A percentile compares a stretch with the other conserved stretches of the same genome.
These are phyloP conservation scores for Xylariaceae sp. DNA, from an alignment of 2,329 filamentous ascomycete species.

Conservation along the genomic window DNA sequence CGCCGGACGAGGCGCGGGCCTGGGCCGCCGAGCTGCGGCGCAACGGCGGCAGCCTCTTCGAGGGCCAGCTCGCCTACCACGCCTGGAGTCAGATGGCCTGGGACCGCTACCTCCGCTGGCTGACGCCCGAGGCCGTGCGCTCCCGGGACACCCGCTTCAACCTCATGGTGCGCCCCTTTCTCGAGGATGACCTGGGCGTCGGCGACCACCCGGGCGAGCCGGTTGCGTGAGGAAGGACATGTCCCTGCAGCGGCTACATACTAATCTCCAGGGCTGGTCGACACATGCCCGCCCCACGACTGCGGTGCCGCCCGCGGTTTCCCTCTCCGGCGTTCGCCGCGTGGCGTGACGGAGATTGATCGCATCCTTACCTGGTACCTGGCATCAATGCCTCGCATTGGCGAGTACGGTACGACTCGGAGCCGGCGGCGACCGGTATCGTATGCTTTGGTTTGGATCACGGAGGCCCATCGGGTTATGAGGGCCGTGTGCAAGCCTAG, in stretches of 20 bases:
- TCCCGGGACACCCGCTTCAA: slow-evolving; percentile 30
- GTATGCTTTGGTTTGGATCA: too few relatives aligned
- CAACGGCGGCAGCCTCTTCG: slow-evolving; percentile 27
- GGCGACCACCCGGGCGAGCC: too few relatives aligned
- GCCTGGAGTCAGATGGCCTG: slow-evolving; percentile 32
- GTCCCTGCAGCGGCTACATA: neutral
- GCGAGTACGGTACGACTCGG: too few relatives aligned
- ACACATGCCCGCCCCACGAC: too few relatives aligned
- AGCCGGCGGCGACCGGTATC: too few relatives aligned
- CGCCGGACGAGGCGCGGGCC: slow-evolving; percentile 19
- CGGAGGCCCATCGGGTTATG: too few relatives aligned
- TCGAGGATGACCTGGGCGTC: slow-evolving; percentile 18
- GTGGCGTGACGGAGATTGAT: too few relatives aligned
- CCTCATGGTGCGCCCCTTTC: slow-evolving; percentile 25
- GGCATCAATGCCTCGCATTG: too few relatives aligned
- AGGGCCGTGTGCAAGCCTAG: too few relatives aligned
- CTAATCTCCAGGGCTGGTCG: neutral
- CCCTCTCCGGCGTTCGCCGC: too few relatives aligned
- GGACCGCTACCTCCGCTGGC: slow-evolving; percentile 24
- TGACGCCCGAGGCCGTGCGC: slow-evolving; percentile 26
- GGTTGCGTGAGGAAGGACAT: slow-evolving; percentile 1
- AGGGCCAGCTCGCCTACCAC: slow-evolving; percentile 30
- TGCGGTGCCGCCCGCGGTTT: too few relatives aligned
- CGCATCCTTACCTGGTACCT: too few relatives aligned
- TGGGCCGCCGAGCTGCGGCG: slow-evolving; percentile 23